phyloP scores from a whole-genome alignment of 2,329 filamentous ascomycete genomes.

The Botryotinia calthae region DNA sequence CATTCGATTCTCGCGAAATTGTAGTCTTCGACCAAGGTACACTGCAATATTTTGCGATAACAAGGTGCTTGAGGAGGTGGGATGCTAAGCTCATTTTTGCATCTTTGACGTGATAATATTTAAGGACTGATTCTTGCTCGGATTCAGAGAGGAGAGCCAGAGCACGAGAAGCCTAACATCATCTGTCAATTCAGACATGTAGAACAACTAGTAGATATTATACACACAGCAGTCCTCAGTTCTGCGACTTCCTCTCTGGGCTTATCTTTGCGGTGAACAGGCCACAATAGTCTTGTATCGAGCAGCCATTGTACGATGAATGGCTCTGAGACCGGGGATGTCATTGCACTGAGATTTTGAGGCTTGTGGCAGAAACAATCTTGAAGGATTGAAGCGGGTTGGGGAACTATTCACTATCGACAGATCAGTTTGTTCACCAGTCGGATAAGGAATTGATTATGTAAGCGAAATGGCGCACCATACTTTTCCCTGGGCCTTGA shows the following conservation, averaged over 20 bases:
- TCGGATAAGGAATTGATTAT: background rate
- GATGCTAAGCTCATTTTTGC: conserved; percentile 73
- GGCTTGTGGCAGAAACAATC: background rate
- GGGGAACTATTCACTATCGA: background rate
- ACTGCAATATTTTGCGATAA: conserved; percentile 56
- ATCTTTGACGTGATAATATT: conserved; percentile 66
- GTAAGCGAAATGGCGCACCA: background rate
- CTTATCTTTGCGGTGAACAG: conserved; percentile 42
- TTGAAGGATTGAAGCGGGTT: background rate
- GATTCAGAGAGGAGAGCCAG: conserved; percentile 51
- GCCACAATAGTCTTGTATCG: conserved; percentile 59
- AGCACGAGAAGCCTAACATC: conserved; percentile 50
- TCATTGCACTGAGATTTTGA: background rate
- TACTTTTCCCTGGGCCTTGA: background rate
- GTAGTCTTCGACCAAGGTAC: conserved; percentile 60
- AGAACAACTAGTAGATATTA: background rate
- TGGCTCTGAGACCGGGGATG: conserved; percentile 17
- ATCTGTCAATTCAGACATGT: conserved; percentile 9
- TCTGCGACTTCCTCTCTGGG: conserved; percentile 40
- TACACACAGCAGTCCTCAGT: conserved; percentile 33
- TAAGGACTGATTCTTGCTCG: conserved; percentile 57
- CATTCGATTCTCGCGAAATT: conserved; percentile 53
- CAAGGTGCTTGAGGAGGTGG: conserved; percentile 69
- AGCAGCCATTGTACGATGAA: conserved; percentile 59
- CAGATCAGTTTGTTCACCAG: background rate